These are phyloP conservation scores for Clarireedia monteithiana DNA, from an alignment of 2,329 filamentous ascomycete genomes.

Conservation along the genomic window DNA sequence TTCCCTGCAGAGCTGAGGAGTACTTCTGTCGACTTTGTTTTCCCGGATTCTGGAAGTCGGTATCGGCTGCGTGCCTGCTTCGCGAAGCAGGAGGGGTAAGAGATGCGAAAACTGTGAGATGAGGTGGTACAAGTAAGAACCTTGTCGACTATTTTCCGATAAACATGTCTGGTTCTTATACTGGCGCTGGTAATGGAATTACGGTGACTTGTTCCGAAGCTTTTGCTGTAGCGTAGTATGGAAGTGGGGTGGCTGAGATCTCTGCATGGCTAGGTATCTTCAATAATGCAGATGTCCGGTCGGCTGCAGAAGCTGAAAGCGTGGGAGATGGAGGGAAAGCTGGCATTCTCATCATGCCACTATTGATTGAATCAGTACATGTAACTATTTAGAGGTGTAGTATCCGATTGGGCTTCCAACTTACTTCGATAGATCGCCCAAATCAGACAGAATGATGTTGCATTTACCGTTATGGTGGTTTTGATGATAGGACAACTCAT, in stretches of 20 bases:
- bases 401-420: not conserved
- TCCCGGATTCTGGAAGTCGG: not conserved
- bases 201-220: not conserved
- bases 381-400: not conserved
- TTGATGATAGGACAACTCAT: slow-evolving; percentile 20
- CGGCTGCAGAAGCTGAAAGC: not conserved
- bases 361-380: slow-evolving; percentile 6
- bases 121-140: not conserved
- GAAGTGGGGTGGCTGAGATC: slow-evolving; percentile 1
- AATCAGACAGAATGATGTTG: slow-evolving; percentile 6
- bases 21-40: not conserved
- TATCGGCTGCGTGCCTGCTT: too few relatives aligned
- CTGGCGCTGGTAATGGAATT: slow-evolving; percentile 4
- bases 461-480: slow-evolving; percentile 17
- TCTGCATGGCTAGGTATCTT: slow-evolving; percentile 3
- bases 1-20: not conserved
- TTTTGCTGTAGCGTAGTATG: slow-evolving; percentile 1
- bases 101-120: not conserved
- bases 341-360: slow-evolving; percentile 5
- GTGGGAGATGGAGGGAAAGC: slow-evolving; percentile 2
- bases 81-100: too few relatives aligned
- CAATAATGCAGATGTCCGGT: not conserved
- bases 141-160: not conserved
- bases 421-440: slow-evolving; percentile 7
- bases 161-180: not conserved